Evolutionary conservation across 305 asterid genomes (phyloP), one percentile per base, ranked within the genome.

Genomic region (Fraxinus latifolia): DNA sequence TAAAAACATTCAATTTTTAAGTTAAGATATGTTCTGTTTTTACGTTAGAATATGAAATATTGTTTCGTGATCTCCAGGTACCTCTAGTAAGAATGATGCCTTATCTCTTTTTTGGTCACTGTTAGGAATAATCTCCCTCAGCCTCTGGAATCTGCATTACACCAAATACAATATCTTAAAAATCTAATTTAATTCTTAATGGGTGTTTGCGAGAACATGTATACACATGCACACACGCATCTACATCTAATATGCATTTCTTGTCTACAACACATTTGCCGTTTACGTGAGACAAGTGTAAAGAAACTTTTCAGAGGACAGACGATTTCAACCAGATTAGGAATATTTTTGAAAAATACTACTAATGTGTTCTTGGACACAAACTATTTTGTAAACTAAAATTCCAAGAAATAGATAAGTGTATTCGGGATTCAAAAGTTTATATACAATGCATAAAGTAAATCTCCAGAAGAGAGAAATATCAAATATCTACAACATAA

Each of bases 21-120:
- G 72, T 33, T 50, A 0, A 44, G 58, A 47, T 47, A 12, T 37
- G n/a, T 74, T 72, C 42, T 29, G 39, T 23, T 74, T 71, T 68
- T 37, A 82, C 9, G 33, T 42, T 76, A 73, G 62, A 31, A 67
- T 11, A 55, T 44, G 74, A 84, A 74, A 29, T 25, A 29, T 58
- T 62, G 65, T 77, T 25, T 75, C 15, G 53, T 31, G 77, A 71
- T 76, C 78, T 82, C 81, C 76, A 70, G 23, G 60, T 87, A 92
- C 99, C 98, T 96, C 99, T 79, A 94, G 80, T 78, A 96, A 91
- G 87, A 96, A 96, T 4, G 99, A 96, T 55, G 99, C 99, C 91
- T 95, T 96, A 73, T 96, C 99, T 86, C 98, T 95, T 89, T 95
- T 96, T 86, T 93, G 98, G 58, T 96, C 99, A 77, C 94, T 87